Evolutionary conservation across 352 stramenopile genomes (phyloP), one percentile per base, ranked within the genome.

Genomic region (Globisporangium ultimum): DNA sequence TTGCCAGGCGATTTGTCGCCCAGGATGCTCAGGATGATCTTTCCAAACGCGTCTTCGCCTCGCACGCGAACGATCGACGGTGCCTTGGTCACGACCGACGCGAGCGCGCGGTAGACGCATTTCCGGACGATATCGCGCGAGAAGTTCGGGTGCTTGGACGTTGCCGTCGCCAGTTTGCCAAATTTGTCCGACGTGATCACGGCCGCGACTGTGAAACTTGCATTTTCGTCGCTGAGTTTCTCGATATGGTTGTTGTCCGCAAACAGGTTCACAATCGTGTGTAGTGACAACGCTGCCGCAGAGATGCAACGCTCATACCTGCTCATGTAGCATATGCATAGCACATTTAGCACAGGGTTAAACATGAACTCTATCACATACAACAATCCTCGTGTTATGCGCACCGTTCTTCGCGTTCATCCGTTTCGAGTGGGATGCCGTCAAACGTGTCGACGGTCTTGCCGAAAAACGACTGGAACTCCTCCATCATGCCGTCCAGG

Each of bases 131-230:
- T 71, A 42, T 88, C 80, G 21, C 82, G 76, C 20, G 82, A 78
- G 47, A 94, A 94, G 48, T 84, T 91, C 18, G 72, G 59, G 51
- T 91, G 87, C 68, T 94, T 94, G 0, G 82, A 91, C 3, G 78
- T 72, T 13, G 72, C 66, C 2, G 75, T 78, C 6, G 78, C 76
- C 21, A 91, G 68, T 3, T 67, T 68, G 12, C 59, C 70, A 47
- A 93, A 91, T 41, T 82, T 80, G 56, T 88, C 78, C 0, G 78
- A 82, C 1, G 71, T 79, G 13, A 91, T 67, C 0, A 92, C 69
- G 2, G 60, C 64, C 2, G 75, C 76, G 43, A 90, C 70, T 0
- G 79, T 77, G 43, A 70, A 74, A 10, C 38, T 61, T 15, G 51
- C 59, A 11, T 72, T 59, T 38, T 70, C 61, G 42, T 80, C 72